Conservation (phyloP, 495 filamentous ascomycete genomes). For the Trichoderma parareesei region DNA sequence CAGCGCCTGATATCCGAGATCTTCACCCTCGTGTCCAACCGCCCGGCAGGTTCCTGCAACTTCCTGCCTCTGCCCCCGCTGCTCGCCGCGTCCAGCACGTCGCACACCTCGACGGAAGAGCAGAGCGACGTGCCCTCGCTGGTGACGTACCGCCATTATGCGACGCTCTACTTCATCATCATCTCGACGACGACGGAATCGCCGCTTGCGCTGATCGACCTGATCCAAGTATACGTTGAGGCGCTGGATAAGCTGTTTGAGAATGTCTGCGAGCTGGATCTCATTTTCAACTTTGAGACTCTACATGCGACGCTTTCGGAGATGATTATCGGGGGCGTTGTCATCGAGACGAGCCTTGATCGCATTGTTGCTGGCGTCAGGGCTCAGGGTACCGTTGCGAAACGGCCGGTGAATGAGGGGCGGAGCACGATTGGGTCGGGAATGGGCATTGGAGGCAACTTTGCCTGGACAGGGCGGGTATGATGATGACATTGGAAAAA, state of each 20-base stretch:
- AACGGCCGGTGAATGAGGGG: slow-evolving; percentile 54
- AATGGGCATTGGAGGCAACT: slow-evolving; percentile 46
- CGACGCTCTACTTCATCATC: slow-evolving; percentile 96
- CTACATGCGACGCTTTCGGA: slow-evolving; percentile 84
- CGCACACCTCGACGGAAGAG: slow-evolving; percentile 52
- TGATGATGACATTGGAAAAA: neutral
- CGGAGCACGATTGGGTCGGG: slow-evolving; percentile 32
- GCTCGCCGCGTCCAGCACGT: slow-evolving; percentile 39
- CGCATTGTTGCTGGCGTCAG: slow-evolving; percentile 80
- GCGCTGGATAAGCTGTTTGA: slow-evolving; percentile 90
- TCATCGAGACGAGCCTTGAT: slow-evolving; percentile 85
- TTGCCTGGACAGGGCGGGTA: slow-evolving; percentile 52
- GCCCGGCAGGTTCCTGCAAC: slow-evolving; percentile 83
- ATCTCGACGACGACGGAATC: slow-evolving; percentile 97
- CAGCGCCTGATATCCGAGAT: slow-evolving; percentile 96
- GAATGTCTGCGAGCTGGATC: slow-evolving; percentile 94
- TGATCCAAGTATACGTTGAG: slow-evolving; percentile 98
- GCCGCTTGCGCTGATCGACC: slow-evolving; percentile 85
- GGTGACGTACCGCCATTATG: slow-evolving; percentile 96
- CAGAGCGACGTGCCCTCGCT: slow-evolving; percentile 87
- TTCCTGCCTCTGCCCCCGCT: slow-evolving; percentile 68
- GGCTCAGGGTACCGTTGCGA: slow-evolving; percentile 67
- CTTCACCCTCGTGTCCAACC: slow-evolving; percentile 90
- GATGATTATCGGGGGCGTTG: slow-evolving; percentile 94
- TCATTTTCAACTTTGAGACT: slow-evolving; percentile 98